Conservation (phyloP, 306 rosid genomes). For the Citrullus amarus region DNA sequence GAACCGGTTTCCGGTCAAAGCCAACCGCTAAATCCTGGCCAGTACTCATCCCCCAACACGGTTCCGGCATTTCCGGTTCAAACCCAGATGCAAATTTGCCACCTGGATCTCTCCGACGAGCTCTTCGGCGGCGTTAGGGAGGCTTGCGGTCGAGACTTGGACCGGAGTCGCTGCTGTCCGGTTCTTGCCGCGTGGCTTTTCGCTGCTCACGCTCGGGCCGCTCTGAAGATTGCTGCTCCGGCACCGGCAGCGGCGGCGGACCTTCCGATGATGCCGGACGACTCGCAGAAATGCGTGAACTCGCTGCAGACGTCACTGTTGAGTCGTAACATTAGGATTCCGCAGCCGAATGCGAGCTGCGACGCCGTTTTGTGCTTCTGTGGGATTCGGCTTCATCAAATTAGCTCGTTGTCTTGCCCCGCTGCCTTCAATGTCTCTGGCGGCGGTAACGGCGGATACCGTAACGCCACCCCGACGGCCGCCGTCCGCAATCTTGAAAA, state of each 20-base stretch:
- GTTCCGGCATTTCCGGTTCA: conserved; percentile 84
- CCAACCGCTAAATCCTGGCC: conserved; percentile 52
- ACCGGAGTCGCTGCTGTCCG: conserved; percentile 94
- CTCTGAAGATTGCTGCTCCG: conserved; percentile 40
- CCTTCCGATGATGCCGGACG: conserved; percentile 91
- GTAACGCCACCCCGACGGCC: conserved; percentile 66
- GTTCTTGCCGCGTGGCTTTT: conserved; percentile 95
- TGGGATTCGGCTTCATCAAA: conserved; percentile 86
- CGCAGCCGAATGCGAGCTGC: conserved; percentile 83
- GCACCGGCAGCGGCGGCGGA: conserved; percentile 23
- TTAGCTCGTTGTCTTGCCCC: conserved; percentile 61
- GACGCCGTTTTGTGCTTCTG: conserved; percentile 87
- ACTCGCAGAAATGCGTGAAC: conserved; percentile 90
- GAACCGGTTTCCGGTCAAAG: conserved; percentile 45
- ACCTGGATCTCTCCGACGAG: conserved; percentile 79
- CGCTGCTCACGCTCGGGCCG: conserved; percentile 88
- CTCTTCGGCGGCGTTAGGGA: conserved; percentile 93
- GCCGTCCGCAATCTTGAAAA: conserved; percentile 59
- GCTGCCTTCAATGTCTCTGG: conserved; percentile 69
- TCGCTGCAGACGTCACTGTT: conserved; percentile 64
- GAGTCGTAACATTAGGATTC: conserved; percentile 54
- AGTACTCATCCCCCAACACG: conserved; percentile 43
- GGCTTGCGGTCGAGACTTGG: conserved; percentile 80
- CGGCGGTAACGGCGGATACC: conserved; percentile 9
- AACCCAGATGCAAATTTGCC: conserved; percentile 48